Evolutionary conservation across 805 yeast species (phyloP), one percentile per base, ranked within the genome.

Genomic region (Candida ovalis): DNA sequence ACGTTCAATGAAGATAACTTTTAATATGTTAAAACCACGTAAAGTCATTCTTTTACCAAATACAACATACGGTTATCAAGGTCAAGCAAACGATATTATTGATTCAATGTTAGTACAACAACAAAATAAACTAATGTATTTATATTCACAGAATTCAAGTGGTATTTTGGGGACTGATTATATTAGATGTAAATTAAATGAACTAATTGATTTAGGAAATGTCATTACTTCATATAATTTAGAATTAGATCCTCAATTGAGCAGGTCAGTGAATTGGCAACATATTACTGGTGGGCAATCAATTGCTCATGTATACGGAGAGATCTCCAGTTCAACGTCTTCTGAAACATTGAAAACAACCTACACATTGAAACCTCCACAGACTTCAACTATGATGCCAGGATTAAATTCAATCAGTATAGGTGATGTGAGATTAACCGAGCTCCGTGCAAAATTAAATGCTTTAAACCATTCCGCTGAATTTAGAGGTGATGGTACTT

Each of bases 401-500:
- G 55, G 47, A 2, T 49, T 54, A 19, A 50, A 49, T 36, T 52
- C 52, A n/a, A 32, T 68, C 86, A 43, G 86, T 17, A 88, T 94
- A 49, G 99, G 99, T 35, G 96, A 91, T 63, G 81, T 94, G 40
- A 77, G 86, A 51, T 71, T 94, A 23, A 86, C 94, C 0, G 96
- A 90, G 53, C 71, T 94, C 44, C 84, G 87, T 58, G 79, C 80
- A 56, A 77, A 75, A 49, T 71, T 94, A 33, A 68, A 73, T 27
- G 69, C 74, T 4, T 66, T 70, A 47, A 86, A 88, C 43, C 79
- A 86, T 58, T 73, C 71, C 45, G 97, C 96, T 0, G 97, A 91
- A 60, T 89, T 92, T 64, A 82, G 86, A 64, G 95, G 97, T 46
- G 97, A 90, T 64, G 98, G 98, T 63, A 82, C 90, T 0, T 70